Conservation (phyloP, 2,329 filamentous ascomycete genomes). For the Alternaria sp. region DNA sequence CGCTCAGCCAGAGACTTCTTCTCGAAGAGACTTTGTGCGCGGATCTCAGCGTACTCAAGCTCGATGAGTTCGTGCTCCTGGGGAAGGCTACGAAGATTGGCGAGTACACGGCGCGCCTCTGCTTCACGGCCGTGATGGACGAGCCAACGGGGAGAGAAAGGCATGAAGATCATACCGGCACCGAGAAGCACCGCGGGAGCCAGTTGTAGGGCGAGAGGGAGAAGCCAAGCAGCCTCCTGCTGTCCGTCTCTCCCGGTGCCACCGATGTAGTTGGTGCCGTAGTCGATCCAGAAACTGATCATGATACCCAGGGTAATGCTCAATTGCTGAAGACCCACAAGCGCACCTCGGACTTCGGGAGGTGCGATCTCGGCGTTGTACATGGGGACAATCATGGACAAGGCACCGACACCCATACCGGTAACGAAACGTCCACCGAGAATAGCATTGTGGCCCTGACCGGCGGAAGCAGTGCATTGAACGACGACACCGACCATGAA, state of each 20-base stretch:
- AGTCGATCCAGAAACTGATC: constrained; percentile 59
- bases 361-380: constrained; percentile 53
- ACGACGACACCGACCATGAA: constrained; percentile 74
- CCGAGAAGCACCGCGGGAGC: constrained; percentile 70
- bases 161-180: constrained; percentile 77
- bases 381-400: constrained; percentile 71
- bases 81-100: constrained; percentile 66
- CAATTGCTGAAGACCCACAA: constrained; percentile 69
- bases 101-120: constrained; percentile 69
- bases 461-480: constrained; percentile 65
- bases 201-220: constrained; percentile 74
- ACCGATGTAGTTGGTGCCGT: constrained; percentile 51
- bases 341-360: constrained; percentile 68
- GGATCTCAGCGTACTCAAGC: constrained; percentile 80
- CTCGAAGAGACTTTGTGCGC: constrained; percentile 77
- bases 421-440: constrained; percentile 76
- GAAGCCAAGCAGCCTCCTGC: constrained; percentile 72
- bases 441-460: constrained; percentile 63
- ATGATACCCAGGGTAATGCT: constrained; percentile 68
- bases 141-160: constrained; percentile 78
- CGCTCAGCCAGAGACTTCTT: constrained; percentile 71
- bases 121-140: constrained; percentile 71
- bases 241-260: constrained; percentile 64
- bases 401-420: constrained; percentile 70
- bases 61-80: constrained; percentile 72